A percentile compares a stretch with the other conserved stretches of the same genome.
These are phyloP conservation scores for Protomyces inouyei DNA, from an alignment of 1,139 yeast species.

Conservation along the genomic window DNA sequence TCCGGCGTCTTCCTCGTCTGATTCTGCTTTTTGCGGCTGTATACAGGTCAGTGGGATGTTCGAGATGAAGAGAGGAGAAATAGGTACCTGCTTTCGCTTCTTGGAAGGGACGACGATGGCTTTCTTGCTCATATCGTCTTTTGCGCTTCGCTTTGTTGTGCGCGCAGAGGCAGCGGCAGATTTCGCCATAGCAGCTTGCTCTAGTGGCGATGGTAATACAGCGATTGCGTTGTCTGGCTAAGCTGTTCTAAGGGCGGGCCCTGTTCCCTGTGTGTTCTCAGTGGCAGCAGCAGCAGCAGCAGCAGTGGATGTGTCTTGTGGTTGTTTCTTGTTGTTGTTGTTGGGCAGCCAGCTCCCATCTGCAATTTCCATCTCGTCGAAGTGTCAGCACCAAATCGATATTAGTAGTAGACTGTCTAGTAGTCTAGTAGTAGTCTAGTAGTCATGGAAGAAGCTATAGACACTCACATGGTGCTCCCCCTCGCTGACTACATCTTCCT, in stretches of 20 bases:
- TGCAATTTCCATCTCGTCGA: neutral
- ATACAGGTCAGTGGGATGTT: neutral
- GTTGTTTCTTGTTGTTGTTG: neutral
- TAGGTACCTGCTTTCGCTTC: neutral
- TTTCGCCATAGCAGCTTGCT: neutral
- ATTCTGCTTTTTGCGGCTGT: neutral
- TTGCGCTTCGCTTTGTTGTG: neutral
- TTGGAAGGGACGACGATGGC: neutral
- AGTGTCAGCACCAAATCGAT: no score
- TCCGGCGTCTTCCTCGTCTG: slow-evolving; percentile 26
- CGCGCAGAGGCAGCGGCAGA: neutral
- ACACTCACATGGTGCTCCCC: no score
- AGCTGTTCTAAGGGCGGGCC: no score
- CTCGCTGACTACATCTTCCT: slow-evolving; percentile 5
- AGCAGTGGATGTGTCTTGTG: no score
- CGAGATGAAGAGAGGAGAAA: neutral
- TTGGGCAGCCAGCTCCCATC: neutral
- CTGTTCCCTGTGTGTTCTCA: no score
- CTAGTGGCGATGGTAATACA: no score
- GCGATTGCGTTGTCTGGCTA: no score
- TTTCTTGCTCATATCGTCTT: neutral
- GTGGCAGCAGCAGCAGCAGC: no score
- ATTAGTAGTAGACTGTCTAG: no score
- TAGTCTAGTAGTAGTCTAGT: no score
- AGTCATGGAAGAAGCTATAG: neutral